Evolutionary conservation across 805 yeast species (phyloP), one percentile per base, ranked within the genome.

Genomic region (Starmerella sp.): DNA sequence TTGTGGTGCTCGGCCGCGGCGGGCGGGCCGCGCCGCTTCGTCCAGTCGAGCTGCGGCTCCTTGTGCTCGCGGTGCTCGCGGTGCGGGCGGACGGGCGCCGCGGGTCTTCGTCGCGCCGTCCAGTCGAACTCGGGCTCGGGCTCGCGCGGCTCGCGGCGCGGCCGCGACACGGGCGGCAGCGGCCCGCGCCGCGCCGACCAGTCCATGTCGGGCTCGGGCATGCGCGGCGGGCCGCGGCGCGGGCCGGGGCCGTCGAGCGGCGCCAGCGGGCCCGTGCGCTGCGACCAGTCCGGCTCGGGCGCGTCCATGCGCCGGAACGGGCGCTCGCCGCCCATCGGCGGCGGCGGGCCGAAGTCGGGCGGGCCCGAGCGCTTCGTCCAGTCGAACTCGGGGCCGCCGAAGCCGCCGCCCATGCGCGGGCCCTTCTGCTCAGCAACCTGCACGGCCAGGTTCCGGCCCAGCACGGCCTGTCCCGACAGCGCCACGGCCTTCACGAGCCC

Each of bases 381-480:
- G 60, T 63, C 64, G 45, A 63, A 55, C 39, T 57, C 60, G 41
- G 54, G 46, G 46, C 52, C 58, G 49, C 52, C 56, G 22, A 52
- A 67, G 39, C 52, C 53, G 34, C 54, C 68, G 56, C 80, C 78
- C 65, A 79, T 67, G 71, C 68, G 67, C 28, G 77, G 78, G 54
- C 76, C 75, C 54, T 76, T 69, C 63, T 76, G 77, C 63, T 88
- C 96, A 70, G 84, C 87, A 71, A 87, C 95, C 57, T 85, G 86
- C 51, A 81, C 72, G 55, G 87, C 74, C 57, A 80, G 73, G 52
- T 81, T 69, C 63, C 93, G 93, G 67, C 82, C 82, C 72, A 77
- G 81, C 57, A 84, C 84, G 57, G 79, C 74, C 62, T 80, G 82
- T 69, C 86, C 86, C 65, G 86, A 76, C 66, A 82, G 79, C 55